Base-by-base conservation (phyloP, 2,329 filamentous ascomycete species). In the Rhynchosporium agropyri region DNA sequence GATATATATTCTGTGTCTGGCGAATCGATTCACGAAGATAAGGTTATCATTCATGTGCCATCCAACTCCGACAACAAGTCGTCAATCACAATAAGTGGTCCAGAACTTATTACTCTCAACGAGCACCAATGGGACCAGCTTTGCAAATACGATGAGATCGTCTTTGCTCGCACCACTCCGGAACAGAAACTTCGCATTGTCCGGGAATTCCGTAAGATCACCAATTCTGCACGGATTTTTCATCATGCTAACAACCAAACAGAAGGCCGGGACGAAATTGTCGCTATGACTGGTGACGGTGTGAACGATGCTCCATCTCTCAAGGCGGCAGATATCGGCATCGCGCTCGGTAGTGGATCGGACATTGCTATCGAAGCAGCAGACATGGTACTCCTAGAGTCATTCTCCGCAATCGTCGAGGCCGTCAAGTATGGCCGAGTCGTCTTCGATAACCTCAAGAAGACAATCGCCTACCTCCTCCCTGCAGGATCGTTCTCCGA, bases 131-230 rank as follows among this genome's bases (percentile, higher is more conserved):
- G 90, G 89, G 81, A 86, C 63, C 79, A 81, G 38, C 79, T 93
- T 1, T 80, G 73, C 36, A 81, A 77, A 8, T 92, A 92, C 68
- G 80, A 85, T 31, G 89, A 92, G 71, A 88, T 92, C 43, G 87
- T 92, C 12, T 92, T 92, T 72, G 87, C 89, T 0, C 81, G 89
- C 12, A 92, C 89, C 0, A 92, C 89, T 0, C 89, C 89, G 0
- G 89, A 92, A 71, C 89, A 92, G 72, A 93, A 93, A 73, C 82
- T 92, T 6, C 85, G 88, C 40, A 92, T 92, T 65, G 89, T 93
- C n/a, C 84, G 84, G 36, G 89, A 90, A 73, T 87, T 92, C 65
- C 89, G 51, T 54, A 54, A 54, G 51, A 7, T 7, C 6, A 20
- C 12, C 8, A 2, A n/a, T 33, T 26, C n/a, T 15, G 3, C 6